Base-by-base conservation (phyloP, 192 early-diverging fungal genomes). In the Mortierella alpina region DNA sequence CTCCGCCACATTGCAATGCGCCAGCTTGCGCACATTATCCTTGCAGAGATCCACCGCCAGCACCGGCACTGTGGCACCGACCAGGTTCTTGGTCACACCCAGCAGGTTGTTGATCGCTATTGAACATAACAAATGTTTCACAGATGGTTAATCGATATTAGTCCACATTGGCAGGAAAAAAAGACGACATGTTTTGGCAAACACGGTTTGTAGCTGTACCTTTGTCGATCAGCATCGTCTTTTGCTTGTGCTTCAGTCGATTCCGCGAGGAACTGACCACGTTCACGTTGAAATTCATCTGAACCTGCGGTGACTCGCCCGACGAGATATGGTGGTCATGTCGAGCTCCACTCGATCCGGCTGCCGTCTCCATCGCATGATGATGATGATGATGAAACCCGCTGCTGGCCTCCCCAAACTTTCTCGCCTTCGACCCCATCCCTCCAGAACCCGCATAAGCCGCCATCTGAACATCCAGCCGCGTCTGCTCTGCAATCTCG, bases 401-500 rank as follows among this genome's bases (percentile, higher is more conserved):
- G 15, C 59, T 39, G 13, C 45, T 79, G 23, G 10, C 31, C 18
- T 82, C 55, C 1, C 53, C 41, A 60, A 70, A 66, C 48, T 73
- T 68, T 40, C 54, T n/a, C 45, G 67, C 14, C 62, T 57, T 60
- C 1, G 48, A 14, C 44, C 48, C 82, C 52, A 64, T 79, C 59
- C 45, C 56, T 47, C 70, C 83, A 9, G 66, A 63, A 46, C 73
- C 72, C 61, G 66, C 86, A 48, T 44, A 68, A 13, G 86, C 82
- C 13, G 89, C 86, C 13, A 84, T 69, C 40, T 82, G 70, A 57
- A 87, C 46, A 69, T 94, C 93, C n/a, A 89, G 58, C 47, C 86
- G 78, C 18, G 70, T 69, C 76, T 93, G 93, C 74, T 94, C 93
- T 47, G 67, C 71, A 62, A 93, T 94, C 64, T 91, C 93, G 4